Evolutionary conservation across 768 basidiomycete species (phyloP).

Genomic region (Tricholoma bakamatsutake): DNA sequence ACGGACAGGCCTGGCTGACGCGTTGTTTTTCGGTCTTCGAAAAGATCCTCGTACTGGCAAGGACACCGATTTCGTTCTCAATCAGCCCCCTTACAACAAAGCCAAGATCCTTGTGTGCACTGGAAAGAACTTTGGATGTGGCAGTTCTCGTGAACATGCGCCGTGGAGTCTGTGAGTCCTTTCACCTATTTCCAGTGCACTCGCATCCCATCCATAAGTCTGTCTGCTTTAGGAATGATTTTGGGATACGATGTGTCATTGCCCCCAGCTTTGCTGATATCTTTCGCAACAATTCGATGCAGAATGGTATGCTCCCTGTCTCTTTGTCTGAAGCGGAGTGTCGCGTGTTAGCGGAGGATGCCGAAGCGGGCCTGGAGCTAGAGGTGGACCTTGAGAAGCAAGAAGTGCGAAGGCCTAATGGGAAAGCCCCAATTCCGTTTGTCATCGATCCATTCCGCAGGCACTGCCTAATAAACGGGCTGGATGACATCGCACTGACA

Average conservation of each 20-base stretch:
- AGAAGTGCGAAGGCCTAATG: conserved; percentile 70
- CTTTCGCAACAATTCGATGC: conserved; percentile 85
- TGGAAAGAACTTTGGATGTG: conserved; percentile 88
- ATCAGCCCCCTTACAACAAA: conserved; percentile 69
- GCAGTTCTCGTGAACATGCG: conserved; percentile 87
- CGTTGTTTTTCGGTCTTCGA: conserved; percentile 77
- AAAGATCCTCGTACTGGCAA: conserved; percentile 73
- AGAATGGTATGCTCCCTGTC: conserved; percentile 89
- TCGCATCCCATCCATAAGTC: conserved; percentile 3
- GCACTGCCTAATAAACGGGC: conserved; percentile 90
- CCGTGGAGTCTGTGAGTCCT: conserved; percentile 77
- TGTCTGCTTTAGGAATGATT: conserved; percentile 57
- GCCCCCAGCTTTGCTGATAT: conserved; percentile 91
- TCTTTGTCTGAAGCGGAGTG: conserved; percentile 66
- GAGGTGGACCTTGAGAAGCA: conserved; percentile 83
- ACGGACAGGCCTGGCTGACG: conserved; percentile 79
- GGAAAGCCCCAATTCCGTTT: conserved; percentile 70
- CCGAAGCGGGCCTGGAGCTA: conserved; percentile 66
- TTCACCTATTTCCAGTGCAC: not conserved
- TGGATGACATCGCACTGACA: conserved; percentile 96
- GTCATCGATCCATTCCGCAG: conserved; percentile 84
- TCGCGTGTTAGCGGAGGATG: conserved; percentile 68
- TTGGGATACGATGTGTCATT: conserved; percentile 84
- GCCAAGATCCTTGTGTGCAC: conserved; percentile 79
- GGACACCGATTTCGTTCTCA: conserved; percentile 81